Conservation (phyloP, 805 yeast species). For the Saccharomycopsis malanga region DNA sequence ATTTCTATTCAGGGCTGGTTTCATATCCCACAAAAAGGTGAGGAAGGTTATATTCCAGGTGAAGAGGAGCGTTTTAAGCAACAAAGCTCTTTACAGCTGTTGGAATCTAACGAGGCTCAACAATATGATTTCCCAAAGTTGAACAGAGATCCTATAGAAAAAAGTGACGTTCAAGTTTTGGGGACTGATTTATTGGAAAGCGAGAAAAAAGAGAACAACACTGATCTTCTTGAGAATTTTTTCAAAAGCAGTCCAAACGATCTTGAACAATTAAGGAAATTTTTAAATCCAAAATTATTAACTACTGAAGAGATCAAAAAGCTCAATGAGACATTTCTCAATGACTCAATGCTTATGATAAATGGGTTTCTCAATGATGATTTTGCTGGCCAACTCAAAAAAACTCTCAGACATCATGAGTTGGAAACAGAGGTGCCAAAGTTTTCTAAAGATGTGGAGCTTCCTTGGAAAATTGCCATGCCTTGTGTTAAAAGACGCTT, state of each 20-base stretch:
- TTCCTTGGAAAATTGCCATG: slow-evolving; percentile 85
- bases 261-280: slow-evolving; percentile 29
- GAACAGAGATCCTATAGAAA: slow-evolving; percentile 36
- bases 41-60: slow-evolving; percentile 73
- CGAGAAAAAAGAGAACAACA: slow-evolving; percentile 32
- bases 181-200: slow-evolving; percentile 25
- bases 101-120: slow-evolving; percentile 68
- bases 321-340: slow-evolving; percentile 48
- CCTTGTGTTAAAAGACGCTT: slow-evolving; percentile 93
- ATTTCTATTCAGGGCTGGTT: slow-evolving; percentile 98
- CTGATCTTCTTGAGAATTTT: background rate
- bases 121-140: slow-evolving; percentile 80
- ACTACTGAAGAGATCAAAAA: slow-evolving; percentile 31
- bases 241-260: background rate
- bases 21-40: slow-evolving; percentile 93
- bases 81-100: slow-evolving; percentile 66
- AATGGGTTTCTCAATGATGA: slow-evolving; percentile 53
- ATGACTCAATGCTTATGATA: slow-evolving; percentile 65
- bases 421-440: slow-evolving; percentile 56
- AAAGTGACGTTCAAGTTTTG: slow-evolving; percentile 31
- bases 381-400: slow-evolving; percentile 41
- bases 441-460: slow-evolving; percentile 42
- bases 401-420: slow-evolving; percentile 48
- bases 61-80: slow-evolving; percentile 77
- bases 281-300: slow-evolving; percentile 49